Percentiles rank a stretch among this genome's conserved stretches.
phyloP scores from a whole-genome alignment of 495 filamentous ascomycete species.

The Penicillium malachiteum region DNA sequence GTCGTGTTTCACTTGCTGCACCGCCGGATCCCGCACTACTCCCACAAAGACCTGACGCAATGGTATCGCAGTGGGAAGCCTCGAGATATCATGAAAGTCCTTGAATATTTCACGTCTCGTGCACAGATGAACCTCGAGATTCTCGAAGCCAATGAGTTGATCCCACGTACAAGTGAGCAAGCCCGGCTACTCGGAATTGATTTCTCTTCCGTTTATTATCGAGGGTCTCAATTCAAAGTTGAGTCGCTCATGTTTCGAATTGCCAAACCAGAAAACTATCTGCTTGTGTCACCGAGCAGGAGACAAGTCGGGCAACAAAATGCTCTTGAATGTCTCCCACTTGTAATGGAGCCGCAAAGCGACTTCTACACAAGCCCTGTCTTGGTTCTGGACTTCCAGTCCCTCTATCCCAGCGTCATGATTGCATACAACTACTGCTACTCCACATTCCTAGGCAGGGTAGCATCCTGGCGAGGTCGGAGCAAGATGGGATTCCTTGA shows the following conservation, averaged over 20 bases:
- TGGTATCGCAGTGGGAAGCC: constrained; percentile 74
- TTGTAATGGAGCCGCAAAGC: constrained; percentile 98
- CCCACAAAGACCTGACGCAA: constrained; percentile 69
- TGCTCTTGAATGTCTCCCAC: constrained; percentile 87
- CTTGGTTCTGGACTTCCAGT: constrained; percentile 93
- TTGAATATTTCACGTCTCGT: constrained; percentile 75
- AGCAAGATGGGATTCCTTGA: constrained; percentile 95
- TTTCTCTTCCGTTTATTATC: constrained; percentile 90
- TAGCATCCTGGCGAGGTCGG: constrained; percentile 78
- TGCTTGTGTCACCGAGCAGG: constrained; percentile 82
- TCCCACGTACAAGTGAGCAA: constrained; percentile 90
- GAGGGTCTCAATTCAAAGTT: constrained; percentile 97
- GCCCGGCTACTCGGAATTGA: constrained; percentile 90
- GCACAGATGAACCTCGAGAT: constrained; percentile 87
- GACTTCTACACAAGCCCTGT: constrained; percentile 89
- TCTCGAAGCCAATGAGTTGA: constrained; percentile 83
- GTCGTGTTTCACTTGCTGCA: constrained; percentile 91
- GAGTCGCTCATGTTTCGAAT: constrained; percentile 99
- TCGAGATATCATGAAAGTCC: constrained; percentile 67
- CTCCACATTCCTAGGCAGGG: constrained; percentile 89
- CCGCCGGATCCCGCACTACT: constrained; percentile 87
- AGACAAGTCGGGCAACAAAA: constrained; percentile 95
- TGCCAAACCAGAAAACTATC: constrained; percentile 92
- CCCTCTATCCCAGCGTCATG: constrained; percentile 95
- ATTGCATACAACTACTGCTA: constrained; percentile 99